Conservation (phyloP, 169 alveolate genomes). For the Plasmodium berghei region DNA sequence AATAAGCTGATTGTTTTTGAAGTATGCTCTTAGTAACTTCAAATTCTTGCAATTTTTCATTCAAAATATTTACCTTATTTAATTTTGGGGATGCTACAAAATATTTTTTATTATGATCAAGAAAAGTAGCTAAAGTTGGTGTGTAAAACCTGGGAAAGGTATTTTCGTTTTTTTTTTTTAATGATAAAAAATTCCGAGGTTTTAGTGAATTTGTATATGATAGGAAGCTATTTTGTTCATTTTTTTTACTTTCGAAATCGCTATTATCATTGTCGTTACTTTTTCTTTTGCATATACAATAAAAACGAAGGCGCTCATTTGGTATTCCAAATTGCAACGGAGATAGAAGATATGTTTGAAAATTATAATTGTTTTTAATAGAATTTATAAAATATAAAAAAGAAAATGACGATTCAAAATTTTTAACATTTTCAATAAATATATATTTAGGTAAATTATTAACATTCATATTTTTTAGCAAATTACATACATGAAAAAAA, state of each 20-base stretch:
- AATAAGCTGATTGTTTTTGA: constrained; percentile 21
- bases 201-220: constrained; percentile 48
- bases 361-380: constrained; percentile 53
- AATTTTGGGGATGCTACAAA: constrained; percentile 2
- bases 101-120: constrained; percentile 41
- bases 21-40: constrained; percentile 7
- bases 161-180: constrained; percentile 5
- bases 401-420: constrained; percentile 58
- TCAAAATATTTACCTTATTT: constrained; percentile 11
- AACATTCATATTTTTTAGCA: constrained; percentile 22
- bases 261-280: background rate
- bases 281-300: constrained; percentile 61
- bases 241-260: background rate
- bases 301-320: constrained; percentile 71
- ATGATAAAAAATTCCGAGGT: constrained; percentile 27
- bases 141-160: constrained; percentile 21
- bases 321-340: constrained; percentile 74
- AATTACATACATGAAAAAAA: constrained; percentile 60
- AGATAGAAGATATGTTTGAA: constrained; percentile 55
- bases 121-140: constrained; percentile 45
- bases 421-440: constrained; percentile 70
- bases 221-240: background rate
- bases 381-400: constrained; percentile 59
- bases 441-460: constrained; percentile 61
- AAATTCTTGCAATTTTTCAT: constrained; percentile 13